Percentiles rank a stretch among this genome's conserved stretches.
Evolutionary conservation across 2,329 filamentous ascomycete species (phyloP).

Genomic region (Capronia coronata): DNA sequence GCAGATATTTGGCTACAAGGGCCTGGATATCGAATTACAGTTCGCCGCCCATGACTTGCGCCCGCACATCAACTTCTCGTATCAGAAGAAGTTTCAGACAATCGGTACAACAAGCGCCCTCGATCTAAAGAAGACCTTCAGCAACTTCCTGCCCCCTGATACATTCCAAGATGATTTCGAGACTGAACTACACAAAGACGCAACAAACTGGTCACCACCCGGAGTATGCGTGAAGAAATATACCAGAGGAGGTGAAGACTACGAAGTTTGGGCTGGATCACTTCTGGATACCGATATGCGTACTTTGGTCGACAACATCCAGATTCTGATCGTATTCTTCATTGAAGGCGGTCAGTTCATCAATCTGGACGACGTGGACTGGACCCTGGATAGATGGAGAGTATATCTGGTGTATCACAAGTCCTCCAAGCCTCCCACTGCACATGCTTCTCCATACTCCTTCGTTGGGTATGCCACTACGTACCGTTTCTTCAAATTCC

Average conservation of each 20-base stretch:
- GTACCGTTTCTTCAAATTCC: slow-evolving; percentile 68
- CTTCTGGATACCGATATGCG: slow-evolving; percentile 64
- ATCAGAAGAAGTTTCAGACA: slow-evolving; percentile 62
- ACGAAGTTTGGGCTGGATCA: slow-evolving; percentile 77
- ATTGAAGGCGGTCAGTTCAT: slow-evolving; percentile 89
- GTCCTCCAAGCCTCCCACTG: slow-evolving; percentile 34
- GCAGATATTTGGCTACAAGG: slow-evolving; percentile 81
- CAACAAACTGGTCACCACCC: slow-evolving; percentile 59
- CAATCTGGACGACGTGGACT: slow-evolving; percentile 63
- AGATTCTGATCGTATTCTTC: slow-evolving; percentile 76
- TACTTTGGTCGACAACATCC: slow-evolving; percentile 69
- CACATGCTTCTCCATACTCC: slow-evolving; percentile 57
- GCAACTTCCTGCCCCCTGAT: slow-evolving; percentile 66
- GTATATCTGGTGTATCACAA: slow-evolving; percentile 79
- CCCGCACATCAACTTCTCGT: slow-evolving; percentile 66
- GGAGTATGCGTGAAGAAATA: slow-evolving; percentile 65
- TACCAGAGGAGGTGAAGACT: slow-evolving; percentile 55
- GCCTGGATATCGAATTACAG: slow-evolving; percentile 66
- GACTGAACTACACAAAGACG: slow-evolving; percentile 45
- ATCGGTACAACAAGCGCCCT: slow-evolving; percentile 63
- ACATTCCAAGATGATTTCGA: slow-evolving; percentile 58
- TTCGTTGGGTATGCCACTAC: slow-evolving; percentile 87
- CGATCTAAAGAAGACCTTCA: slow-evolving; percentile 61
- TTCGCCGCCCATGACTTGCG: slow-evolving; percentile 68
- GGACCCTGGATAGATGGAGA: slow-evolving; percentile 74